Conservation (phyloP, 108 stramenopile species). For the Discostella pseudostelligera region DNA sequence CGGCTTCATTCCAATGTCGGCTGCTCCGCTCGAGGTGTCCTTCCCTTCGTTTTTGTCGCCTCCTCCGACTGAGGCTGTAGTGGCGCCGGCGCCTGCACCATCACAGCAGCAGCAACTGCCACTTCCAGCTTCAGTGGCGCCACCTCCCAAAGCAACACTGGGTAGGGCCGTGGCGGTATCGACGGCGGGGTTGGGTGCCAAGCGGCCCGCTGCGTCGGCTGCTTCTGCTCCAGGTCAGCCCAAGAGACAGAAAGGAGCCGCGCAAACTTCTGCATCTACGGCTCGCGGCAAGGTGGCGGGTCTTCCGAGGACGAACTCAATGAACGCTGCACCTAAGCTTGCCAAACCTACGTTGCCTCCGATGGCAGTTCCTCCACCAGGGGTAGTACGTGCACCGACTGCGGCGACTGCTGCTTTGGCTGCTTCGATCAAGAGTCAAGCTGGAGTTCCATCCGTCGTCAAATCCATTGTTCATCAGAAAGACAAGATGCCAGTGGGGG, state of each 20-base stretch:
- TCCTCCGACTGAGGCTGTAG: conserved; percentile 17
- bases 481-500: conserved; percentile 20
- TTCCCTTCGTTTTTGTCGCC: background rate
- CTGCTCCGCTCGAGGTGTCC: conserved; percentile 5
- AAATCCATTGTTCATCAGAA: conserved; percentile 21
- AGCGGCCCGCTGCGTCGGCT: conserved; percentile 5
- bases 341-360: conserved; percentile 1
- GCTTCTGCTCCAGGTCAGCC: conserved; percentile 19
- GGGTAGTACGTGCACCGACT: conserved; percentile 6
- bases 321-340: background rate
- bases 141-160: background rate
- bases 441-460: background rate
- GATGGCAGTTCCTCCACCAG: conserved; percentile 14
- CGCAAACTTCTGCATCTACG: conserved; percentile 10
- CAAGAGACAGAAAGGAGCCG: conserved; percentile 31
- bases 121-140: background rate
- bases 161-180: conserved; percentile 2
- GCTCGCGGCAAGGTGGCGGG: conserved; percentile 20
- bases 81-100: conserved; percentile 8
- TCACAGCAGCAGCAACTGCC: no score
- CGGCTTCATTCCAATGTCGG: conserved; percentile 24
- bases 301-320: conserved; percentile 7
- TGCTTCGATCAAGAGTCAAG: background rate
- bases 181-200: conserved; percentile 11
- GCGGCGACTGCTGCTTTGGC: no score